Percentiles rank a stretch among this genome's conserved stretches.
Conservation (phyloP, 1,284 basidiomycete genomes). For the Ustilago vetiveriae region DNA sequence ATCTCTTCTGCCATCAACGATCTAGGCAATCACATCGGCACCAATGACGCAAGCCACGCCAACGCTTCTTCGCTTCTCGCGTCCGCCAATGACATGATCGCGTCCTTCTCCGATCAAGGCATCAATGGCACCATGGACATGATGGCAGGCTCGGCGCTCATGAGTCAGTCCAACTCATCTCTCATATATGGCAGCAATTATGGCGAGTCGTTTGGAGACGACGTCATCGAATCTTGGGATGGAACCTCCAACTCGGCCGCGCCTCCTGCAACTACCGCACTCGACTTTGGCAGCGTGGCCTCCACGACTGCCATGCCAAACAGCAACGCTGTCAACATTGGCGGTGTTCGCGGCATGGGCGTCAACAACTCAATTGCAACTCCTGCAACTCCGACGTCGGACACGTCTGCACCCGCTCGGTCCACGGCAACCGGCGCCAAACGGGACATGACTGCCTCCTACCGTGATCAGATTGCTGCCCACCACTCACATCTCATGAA, state of each 20-base stretch:
- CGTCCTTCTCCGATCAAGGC: constrained; percentile 39
- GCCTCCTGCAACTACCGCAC: not conserved
- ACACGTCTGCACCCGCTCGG: not conserved
- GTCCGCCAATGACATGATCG: constrained; percentile 20
- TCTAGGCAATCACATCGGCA: constrained; percentile 14
- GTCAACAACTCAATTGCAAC: not conserved
- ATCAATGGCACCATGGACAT: constrained; percentile 30
- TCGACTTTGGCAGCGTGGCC: constrained; percentile 15
- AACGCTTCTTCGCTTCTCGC: constrained; percentile 12
- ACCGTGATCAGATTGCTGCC: constrained; percentile 48
- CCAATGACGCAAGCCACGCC: constrained; percentile 2
- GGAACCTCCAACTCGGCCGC: constrained; percentile 8
- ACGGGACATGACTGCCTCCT: constrained; percentile 29
- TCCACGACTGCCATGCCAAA: not conserved
- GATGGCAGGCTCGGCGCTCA: constrained; percentile 26
- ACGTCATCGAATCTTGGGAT: constrained; percentile 35
- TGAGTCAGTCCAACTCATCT: constrained; percentile 38
- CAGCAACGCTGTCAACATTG: not conserved
- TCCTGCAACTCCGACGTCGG: not conserved
- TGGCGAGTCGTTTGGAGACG: constrained; percentile 22
- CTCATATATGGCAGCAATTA: constrained; percentile 37
- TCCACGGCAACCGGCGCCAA: constrained; percentile 2
- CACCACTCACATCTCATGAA: constrained; percentile 51
- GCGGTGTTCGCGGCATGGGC: not conserved
- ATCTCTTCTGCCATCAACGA: constrained; percentile 8